Evolutionary conservation across 2,329 filamentous ascomycete species (phyloP), one percentile per base, ranked within the genome.

Genomic region (Calonectria leucothoes): DNA sequence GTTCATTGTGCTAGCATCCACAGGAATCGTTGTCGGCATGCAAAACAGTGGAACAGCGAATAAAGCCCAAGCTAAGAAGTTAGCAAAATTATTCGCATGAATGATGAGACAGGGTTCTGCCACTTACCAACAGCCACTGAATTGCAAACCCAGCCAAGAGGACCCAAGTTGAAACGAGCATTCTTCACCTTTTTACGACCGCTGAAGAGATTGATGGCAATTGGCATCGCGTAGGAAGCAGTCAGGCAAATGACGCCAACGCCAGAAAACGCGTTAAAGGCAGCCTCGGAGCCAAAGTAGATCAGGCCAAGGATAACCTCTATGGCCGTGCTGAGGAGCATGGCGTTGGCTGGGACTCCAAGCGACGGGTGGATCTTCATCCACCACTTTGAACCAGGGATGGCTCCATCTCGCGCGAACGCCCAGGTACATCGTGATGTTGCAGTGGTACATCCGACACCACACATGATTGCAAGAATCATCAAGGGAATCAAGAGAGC

Each of bases 211-310:
- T 89, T 93, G 70, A 93, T 89, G 23, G 89, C 87, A 67, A 94
- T 92, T 15, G 93, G 93, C 2, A 87, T 87, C 52, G 91, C 92
- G 79, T 94, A 95, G 68, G 91, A 90, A 45, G 91, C 86, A 0
- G 93, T 94, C 79, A 93, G 85, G 79, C 89, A 92, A 80, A 94
- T 94, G 82, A 94, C 92, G 76, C 91, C 91, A 31, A 93, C 91
- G 65, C 91, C 91, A 0, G 90, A 92, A 82, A 94, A 93, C 69
- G 92, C 92, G 79, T 92, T 93, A 86, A 93, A 94, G 27, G 92
- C 92, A 15, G 91, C 89, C 1, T 87, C 84, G 2, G 91, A 93
- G 61, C 92, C 92, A 76, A 94, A 93, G 85, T 93, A 93, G 81
- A 94, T 91, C 78, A 91, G 80, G 27, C 90, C 92, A 6, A 94